Percentiles rank a stretch among this genome's conserved stretches.
These are phyloP conservation scores for Akanthomyces dipterigenus DNA, from an alignment of 2,329 filamentous ascomycete species.

Conservation along the genomic window DNA sequence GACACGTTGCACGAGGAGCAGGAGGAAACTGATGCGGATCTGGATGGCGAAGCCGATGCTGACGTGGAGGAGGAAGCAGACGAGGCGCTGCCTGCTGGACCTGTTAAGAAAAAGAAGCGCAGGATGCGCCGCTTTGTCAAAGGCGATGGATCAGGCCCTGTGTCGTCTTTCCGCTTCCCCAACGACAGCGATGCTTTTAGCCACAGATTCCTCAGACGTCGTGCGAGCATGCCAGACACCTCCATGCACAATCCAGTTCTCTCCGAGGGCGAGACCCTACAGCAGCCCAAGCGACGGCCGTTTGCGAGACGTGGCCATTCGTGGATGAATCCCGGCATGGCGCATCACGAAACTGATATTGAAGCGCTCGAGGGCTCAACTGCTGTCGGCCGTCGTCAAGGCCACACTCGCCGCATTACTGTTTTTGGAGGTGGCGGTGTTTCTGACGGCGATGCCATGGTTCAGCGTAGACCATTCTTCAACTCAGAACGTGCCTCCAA, in stretches of 20 bases:
- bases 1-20: slow-evolving; percentile 46
- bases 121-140: slow-evolving; percentile 52
- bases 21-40: slow-evolving; percentile 42
- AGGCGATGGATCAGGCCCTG: slow-evolving; percentile 57
- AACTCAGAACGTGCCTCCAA: slow-evolving; percentile 62
- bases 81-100: slow-evolving; percentile 49
- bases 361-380: slow-evolving; percentile 48
- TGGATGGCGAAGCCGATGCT: slow-evolving; percentile 47
- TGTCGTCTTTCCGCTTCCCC: slow-evolving; percentile 48
- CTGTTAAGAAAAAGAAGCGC: slow-evolving; percentile 50
- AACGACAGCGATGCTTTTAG: slow-evolving; percentile 35
- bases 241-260: slow-evolving; percentile 55
- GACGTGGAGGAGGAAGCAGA: slow-evolving; percentile 84
- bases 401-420: slow-evolving; percentile 60
- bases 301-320: slow-evolving; percentile 54
- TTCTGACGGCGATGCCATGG: slow-evolving; percentile 56
- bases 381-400: slow-evolving; percentile 43
- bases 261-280: slow-evolving; percentile 69
- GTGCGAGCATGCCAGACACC: slow-evolving; percentile 59
- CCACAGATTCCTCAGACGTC: slow-evolving; percentile 50
- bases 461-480: slow-evolving; percentile 51
- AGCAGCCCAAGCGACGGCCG: slow-evolving; percentile 45
- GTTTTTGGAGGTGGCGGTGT: slow-evolving; percentile 58
- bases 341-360: slow-evolving; percentile 40
- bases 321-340: slow-evolving; percentile 46